A percentile compares a stretch with the other conserved stretches of the same genome.
Conservation (phyloP, 805 yeast species). For the Sungouiozyma ichnusensis region DNA sequence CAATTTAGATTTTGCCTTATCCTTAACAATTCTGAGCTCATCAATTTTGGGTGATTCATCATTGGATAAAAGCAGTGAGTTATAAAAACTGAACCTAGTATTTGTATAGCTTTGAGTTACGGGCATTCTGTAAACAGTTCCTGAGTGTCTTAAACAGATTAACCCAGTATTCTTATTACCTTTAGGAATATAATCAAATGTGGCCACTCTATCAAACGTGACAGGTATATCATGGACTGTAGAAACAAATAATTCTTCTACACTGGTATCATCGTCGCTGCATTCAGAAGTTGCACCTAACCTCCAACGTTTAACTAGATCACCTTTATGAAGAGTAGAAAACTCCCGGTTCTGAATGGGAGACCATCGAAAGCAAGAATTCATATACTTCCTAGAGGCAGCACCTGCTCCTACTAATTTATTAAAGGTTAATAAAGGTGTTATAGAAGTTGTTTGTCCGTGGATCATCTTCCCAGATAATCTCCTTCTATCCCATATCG, state of each 20-base stretch:
- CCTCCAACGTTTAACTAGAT: constrained; percentile 69
- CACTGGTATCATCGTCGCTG: constrained; percentile 14
- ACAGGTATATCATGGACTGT: constrained; percentile 66
- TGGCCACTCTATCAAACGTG: constrained; percentile 68
- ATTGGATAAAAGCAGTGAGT: constrained; percentile 50
- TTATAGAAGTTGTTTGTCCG: constrained; percentile 31
- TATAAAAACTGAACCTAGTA: constrained; percentile 55
- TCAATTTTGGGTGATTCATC: constrained; percentile 23
- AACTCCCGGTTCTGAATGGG: constrained; percentile 58
- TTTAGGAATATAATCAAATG: constrained; percentile 69
- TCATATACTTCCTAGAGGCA: constrained; percentile 46
- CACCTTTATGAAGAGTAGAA: constrained; percentile 71
- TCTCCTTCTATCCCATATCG: constrained; percentile 72
- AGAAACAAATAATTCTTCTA: constrained; percentile 61
- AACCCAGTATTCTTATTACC: constrained; percentile 52
- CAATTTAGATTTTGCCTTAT: constrained; percentile 11
- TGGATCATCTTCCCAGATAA: constrained; percentile 28
- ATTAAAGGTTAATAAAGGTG: constrained; percentile 50
- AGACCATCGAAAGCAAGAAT: constrained; percentile 62
- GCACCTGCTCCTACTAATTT: constrained; percentile 49
- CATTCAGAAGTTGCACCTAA: constrained; percentile 44
- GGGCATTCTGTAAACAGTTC: constrained; percentile 73
- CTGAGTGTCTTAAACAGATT: constrained; percentile 85
- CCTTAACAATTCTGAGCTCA: constrained; percentile 18
- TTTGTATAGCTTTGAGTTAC: constrained; percentile 57